Conservation (phyloP, 1,284 basidiomycete species). For the Ceratobasidium sp. region DNA sequence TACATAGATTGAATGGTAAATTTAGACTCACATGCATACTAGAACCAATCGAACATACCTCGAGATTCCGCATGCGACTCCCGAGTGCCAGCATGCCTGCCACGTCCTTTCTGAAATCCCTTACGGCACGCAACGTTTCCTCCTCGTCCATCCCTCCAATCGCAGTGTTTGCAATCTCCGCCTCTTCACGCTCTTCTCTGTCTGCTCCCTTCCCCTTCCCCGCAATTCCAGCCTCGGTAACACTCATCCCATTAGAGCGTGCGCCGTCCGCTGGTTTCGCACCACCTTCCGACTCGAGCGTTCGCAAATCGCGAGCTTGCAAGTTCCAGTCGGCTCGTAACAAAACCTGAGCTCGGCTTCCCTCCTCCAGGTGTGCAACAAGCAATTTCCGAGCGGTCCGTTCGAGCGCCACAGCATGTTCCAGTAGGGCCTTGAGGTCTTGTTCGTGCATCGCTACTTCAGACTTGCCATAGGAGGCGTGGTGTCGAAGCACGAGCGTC, state of each 20-base stretch:
- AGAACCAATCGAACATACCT: conserved; percentile 22
- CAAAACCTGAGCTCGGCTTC: conserved; percentile 45
- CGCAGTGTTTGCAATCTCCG: conserved; percentile 30
- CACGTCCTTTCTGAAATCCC: conserved; percentile 42
- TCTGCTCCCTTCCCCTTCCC: conserved; percentile 15
- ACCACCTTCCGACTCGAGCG: conserved; percentile 33
- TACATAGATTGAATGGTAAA: background rate
- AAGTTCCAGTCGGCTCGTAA: conserved; percentile 50
- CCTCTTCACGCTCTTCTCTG: conserved; percentile 43
- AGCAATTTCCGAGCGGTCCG: conserved; percentile 44
- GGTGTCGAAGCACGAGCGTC: background rate
- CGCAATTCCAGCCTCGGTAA: conserved; percentile 14
- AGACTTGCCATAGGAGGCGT: background rate
- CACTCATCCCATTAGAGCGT: background rate
- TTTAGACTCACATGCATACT: too few relatives aligned
- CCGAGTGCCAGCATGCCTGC: conserved; percentile 41
- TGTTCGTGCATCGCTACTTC: conserved; percentile 32
- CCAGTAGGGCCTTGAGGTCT: conserved; percentile 40
- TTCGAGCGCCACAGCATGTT: conserved; percentile 45
- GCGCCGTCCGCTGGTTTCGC: background rate
- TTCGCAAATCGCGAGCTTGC: conserved; percentile 47
- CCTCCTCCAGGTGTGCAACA: conserved; percentile 44
- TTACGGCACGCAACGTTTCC: conserved; percentile 41
- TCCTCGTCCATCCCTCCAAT: conserved; percentile 42
- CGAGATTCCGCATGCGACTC: conserved; percentile 41